Base-by-base conservation (phyloP, 192 early-diverging fungal species). In the Spizellomyces punctatus region DNA sequence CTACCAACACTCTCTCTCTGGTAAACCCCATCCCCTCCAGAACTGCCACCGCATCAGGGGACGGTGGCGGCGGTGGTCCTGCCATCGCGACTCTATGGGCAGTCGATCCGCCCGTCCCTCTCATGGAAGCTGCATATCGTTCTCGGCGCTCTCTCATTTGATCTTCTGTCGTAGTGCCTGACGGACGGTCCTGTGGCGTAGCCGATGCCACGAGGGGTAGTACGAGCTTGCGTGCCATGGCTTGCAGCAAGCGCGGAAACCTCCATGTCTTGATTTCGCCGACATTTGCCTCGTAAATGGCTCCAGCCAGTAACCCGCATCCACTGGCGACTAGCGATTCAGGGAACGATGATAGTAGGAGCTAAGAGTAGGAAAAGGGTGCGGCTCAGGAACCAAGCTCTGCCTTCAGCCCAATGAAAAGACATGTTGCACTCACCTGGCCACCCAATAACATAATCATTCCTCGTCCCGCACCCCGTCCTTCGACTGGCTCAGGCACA, bases 321-420 rank as follows among this genome's bases (percentile, higher is more conserved):
- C 72, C 10, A 43, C 58, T 48, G 10, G 47, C 21, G 8, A 67
- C 16, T 1, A 82, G 10, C 4, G 78, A 79, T 42, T 60, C 52
- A n/a, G 81, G 81, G 58, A 68, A 71, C 41, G 71, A 67, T 8
- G 75, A 27, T 57, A 71, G 69, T 6, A 79, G 61, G 6, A 81
- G 60, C 74, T 77, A 36, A 0, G 27, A 36, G 27, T 36, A 36
- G 27, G 3, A 36, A 36, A 36, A 36, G 27, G 27, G 27, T 36
- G 27, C 27, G 27, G 27, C 27, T 36, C 27, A 36, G 27, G 27
- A 36, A 36, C 27, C 27, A 36, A 36, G 1, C 27, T 36, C 27
- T 36, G 27, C 27, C 27, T 36, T 36, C 27, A 36, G 1, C 3
- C 27, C 27, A 36, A 36, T 36, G 27, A 3, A 36, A 3, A 36